phyloP scores from a whole-genome alignment of 2,329 filamentous ascomycete species.

The Polychaeton citri region DNA sequence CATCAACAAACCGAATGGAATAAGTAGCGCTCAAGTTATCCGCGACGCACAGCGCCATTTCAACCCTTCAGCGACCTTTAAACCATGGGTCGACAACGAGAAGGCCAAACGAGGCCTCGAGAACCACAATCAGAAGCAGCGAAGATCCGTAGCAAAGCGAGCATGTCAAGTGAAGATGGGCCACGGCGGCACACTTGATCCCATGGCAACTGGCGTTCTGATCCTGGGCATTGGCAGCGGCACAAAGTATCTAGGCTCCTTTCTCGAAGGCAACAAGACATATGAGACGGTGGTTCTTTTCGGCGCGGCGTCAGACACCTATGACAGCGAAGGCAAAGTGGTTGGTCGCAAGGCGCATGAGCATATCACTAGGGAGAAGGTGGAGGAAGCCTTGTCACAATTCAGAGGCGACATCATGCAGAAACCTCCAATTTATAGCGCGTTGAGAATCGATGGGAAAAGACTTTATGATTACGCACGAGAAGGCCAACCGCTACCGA shows the following conservation, averaged over 20 bases:
- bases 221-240: constrained; percentile 78
- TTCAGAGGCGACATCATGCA: constrained; percentile 81
- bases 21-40: constrained; percentile 81
- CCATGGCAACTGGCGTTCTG: constrained; percentile 82
- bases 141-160: constrained; percentile 35
- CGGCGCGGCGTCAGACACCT: constrained; percentile 83
- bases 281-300: constrained; percentile 88
- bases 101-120: constrained; percentile 43
- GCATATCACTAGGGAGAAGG: constrained; percentile 64
- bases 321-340: constrained; percentile 76
- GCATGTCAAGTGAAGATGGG: constrained; percentile 77
- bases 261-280: constrained; percentile 79
- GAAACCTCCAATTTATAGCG: constrained; percentile 83
- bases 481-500: constrained; percentile 72
- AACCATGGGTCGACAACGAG: constrained; percentile 59
- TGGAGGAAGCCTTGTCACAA: constrained; percentile 60
- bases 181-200: constrained; percentile 90
- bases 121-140: constrained; percentile 44
- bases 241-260: constrained; percentile 68
- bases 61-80: constrained; percentile 67
- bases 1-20: constrained; percentile 80
- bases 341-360: constrained; percentile 61
- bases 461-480: constrained; percentile 91
- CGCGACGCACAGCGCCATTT: constrained; percentile 77
- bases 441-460: constrained; percentile 85